Conservation (phyloP, 371 early-diverging fungal genomes). For the Mortierella sp. region DNA sequence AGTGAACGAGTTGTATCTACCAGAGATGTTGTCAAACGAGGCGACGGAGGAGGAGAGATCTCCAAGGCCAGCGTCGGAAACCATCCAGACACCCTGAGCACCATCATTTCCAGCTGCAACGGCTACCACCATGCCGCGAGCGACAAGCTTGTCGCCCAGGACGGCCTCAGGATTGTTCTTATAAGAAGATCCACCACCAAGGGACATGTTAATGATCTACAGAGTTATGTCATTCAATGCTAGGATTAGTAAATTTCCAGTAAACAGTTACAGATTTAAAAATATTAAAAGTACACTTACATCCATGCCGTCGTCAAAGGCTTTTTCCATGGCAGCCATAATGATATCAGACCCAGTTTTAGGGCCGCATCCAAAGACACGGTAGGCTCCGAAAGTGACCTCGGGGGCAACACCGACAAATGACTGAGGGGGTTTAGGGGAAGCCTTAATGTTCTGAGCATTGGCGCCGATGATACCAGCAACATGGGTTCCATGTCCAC, state of each 20-base stretch:
- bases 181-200: slow-evolving; percentile 66
- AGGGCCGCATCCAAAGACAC: slow-evolving; percentile 71
- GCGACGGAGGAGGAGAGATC: slow-evolving; percentile 73
- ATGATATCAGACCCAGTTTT: slow-evolving; percentile 63
- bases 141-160: slow-evolving; percentile 54
- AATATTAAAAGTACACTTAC: slow-evolving; percentile 47
- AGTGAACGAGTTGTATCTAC: slow-evolving; percentile 37
- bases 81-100: slow-evolving; percentile 67
- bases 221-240: no score
- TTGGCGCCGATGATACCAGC: slow-evolving; percentile 68
- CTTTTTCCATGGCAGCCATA: slow-evolving; percentile 66
- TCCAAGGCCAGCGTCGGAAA: slow-evolving; percentile 70
- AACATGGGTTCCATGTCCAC: slow-evolving; percentile 70
- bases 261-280: no score
- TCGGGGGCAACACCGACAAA: slow-evolving; percentile 67
- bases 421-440: slow-evolving; percentile 13
- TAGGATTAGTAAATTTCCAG: no score
- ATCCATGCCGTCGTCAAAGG: slow-evolving; percentile 67
- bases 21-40: slow-evolving; percentile 70
- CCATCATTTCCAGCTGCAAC: slow-evolving; percentile 81
- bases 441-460: slow-evolving; percentile 26
- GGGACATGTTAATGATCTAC: slow-evolving; percentile 68
- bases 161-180: slow-evolving; percentile 57
- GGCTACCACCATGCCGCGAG: slow-evolving; percentile 58
- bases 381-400: slow-evolving; percentile 64